phyloP scores from a whole-genome alignment of 2,329 filamentous ascomycete species.

The Aspergillus quadrilineatus region DNA sequence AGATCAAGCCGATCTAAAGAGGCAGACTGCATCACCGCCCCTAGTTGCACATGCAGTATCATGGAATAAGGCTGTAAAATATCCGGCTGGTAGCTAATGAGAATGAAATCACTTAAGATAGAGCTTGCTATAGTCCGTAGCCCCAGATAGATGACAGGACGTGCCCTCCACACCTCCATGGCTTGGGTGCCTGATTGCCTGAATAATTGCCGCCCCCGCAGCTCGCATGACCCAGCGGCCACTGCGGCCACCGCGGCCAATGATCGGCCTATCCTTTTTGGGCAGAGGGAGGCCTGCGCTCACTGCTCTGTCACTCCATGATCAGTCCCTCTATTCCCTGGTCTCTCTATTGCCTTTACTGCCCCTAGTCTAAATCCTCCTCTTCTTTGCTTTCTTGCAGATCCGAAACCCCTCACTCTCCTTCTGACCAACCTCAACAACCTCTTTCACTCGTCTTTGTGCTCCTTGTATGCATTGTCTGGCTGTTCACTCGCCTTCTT shows the following conservation, averaged over 20 bases:
- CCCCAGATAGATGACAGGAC: neutral
- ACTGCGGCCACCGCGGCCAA: neutral
- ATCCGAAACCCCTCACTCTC: conserved; percentile 12
- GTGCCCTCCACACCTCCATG: neutral
- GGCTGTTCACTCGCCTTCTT: conserved; percentile 18
- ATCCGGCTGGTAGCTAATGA: neutral
- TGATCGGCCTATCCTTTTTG: conserved; percentile 23
- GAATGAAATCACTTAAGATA: neutral
- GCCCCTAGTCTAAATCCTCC: conserved; percentile 5
- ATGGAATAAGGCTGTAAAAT: neutral
- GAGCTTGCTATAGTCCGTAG: neutral
- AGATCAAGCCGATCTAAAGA: conserved; percentile 55
- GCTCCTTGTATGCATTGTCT: conserved; percentile 11
- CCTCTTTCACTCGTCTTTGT: conserved; percentile 9
- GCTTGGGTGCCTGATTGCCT: conserved; percentile 1
- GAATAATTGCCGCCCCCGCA: conserved; percentile 37
- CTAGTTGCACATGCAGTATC: neutral
- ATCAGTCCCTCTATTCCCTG: neutral
- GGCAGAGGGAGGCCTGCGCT: conserved; percentile 22
- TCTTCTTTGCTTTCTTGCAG: conserved; percentile 2
- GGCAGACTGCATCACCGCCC: neutral
- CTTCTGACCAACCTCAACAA: conserved; percentile 11
- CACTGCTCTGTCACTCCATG: neutral
- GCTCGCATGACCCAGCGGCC: conserved; percentile 37
- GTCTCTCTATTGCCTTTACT: conserved; percentile 2